Evolutionary conservation across 2,329 filamentous ascomycete species (phyloP), one percentile per base, ranked within the genome.

Genomic region (Rhynchosporium agropyri): DNA sequence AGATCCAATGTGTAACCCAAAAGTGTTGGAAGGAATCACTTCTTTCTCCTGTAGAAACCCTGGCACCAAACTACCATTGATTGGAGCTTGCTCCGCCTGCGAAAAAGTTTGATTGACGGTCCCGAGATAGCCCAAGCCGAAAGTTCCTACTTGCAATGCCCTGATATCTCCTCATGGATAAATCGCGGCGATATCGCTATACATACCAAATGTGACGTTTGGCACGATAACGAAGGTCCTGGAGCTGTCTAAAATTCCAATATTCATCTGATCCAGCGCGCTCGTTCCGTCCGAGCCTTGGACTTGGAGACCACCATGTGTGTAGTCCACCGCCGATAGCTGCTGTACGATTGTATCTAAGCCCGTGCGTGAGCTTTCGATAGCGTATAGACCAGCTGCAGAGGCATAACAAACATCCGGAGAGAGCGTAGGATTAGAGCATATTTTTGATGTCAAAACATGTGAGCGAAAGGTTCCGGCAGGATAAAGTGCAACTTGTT

Each of bases 1-100:
- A 33, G 68, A 68, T 2, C 68, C 68, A 58, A 68, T 68, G 28
- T 69, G 68, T 15, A 69, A 40, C 8, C 66, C 68, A 31, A 57
- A 67, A 20, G 66, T 65, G 40, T 69, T 63, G 45, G 65, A 67
- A 28, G 64, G 33, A 1, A 48, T 55, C 10, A 62, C 36, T 48
- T 54, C 45, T 5, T 15, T 43, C 15, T 36, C 57, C 4, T 40
- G 31, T 42, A 62, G 38, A 51, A 58, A 63, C n/a, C 54, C 40
- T n/a, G 10, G 60, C 50, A 12, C 61, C 59, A 59, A 64, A 31
- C 8, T 66, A 28, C 31, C 29, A 60, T 40, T 46, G 60, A 20
- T 63, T 64, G 26, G 60, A 51, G 36, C 31, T 8, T 10, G 13
- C 28, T 31, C 58, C 20, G n/a, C 6, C 4, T 33, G 29, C 3